These are phyloP conservation scores for Chrysoporthe puriensis DNA, from an alignment of 2,329 filamentous ascomycete genomes.

Conservation along the genomic window DNA sequence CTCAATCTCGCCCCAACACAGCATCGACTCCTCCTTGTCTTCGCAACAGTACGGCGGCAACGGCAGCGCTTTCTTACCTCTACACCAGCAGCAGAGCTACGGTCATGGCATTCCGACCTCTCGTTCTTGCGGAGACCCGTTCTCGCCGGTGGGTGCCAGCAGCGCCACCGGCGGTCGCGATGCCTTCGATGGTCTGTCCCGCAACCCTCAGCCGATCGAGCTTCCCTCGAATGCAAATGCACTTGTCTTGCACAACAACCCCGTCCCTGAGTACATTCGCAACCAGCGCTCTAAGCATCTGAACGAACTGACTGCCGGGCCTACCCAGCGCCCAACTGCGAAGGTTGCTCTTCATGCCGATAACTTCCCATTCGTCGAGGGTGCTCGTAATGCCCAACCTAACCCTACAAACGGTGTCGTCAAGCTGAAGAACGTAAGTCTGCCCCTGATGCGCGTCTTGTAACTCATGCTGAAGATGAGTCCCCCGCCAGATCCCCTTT, in stretches of 20 bases:
- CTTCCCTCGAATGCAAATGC: conserved; percentile 2
- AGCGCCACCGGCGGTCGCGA: neutral
- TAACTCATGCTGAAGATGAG: neutral
- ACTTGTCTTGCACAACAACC: conserved; percentile 10
- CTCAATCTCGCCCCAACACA: neutral
- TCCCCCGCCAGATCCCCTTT: conserved; percentile 56
- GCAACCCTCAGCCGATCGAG: conserved; percentile 25
- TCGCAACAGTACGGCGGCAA: neutral
- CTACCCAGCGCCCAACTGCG: conserved; percentile 40
- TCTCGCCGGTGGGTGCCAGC: neutral
- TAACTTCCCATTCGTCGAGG: conserved; percentile 54
- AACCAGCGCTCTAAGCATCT: conserved; percentile 43
- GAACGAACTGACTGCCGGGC: conserved; percentile 41
- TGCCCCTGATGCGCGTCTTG: neutral
- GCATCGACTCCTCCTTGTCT: too few relatives aligned
- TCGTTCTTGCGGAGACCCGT: neutral
- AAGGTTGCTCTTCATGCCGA: conserved; percentile 41
- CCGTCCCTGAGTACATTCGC: conserved; percentile 31
- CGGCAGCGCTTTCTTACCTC: neutral
- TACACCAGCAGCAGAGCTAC: conserved; percentile 12
- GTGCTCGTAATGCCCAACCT: conserved; percentile 36
- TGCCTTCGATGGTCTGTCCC: neutral
- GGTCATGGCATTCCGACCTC: conserved; percentile 8
- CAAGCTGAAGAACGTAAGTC: conserved; percentile 55
- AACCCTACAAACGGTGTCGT: conserved; percentile 48